phyloP scores from a whole-genome alignment of 345 rosid genomes.

The Excoecaria cochinchinensis region DNA sequence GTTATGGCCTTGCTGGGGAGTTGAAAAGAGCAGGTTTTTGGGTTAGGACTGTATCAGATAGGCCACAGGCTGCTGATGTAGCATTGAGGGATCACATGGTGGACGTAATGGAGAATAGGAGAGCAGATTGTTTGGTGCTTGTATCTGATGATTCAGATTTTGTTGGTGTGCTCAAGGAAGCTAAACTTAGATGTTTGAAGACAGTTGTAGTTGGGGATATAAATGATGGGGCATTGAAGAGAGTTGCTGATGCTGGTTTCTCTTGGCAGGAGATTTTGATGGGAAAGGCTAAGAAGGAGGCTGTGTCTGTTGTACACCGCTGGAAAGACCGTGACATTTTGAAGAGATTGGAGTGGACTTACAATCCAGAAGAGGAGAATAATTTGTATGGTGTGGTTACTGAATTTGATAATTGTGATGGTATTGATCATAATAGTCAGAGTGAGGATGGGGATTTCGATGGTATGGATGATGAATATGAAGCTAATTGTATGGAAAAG shows the following conservation, averaged over 20 bases:
- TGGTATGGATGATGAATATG: conserved; percentile 24
- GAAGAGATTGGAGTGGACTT: conserved; percentile 76
- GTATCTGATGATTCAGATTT: conserved; percentile 87
- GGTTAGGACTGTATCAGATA: not conserved
- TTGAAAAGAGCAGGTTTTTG: conserved; percentile 50
- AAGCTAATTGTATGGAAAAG: conserved; percentile 20
- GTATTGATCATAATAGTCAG: conserved; percentile 22
- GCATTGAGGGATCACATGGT: conserved; percentile 44
- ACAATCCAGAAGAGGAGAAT: conserved; percentile 42
- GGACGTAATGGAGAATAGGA: conserved; percentile 69
- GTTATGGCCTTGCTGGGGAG: conserved; percentile 35
- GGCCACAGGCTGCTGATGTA: not conserved
- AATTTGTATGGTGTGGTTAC: not conserved
- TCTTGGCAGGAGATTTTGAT: conserved; percentile 76
- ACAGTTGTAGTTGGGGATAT: conserved; percentile 79
- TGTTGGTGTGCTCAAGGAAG: conserved; percentile 62
- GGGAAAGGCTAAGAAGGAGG: conserved; percentile 93
- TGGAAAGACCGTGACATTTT: conserved; percentile 75
- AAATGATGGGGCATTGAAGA: conserved; percentile 61
- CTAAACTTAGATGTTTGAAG: conserved; percentile 67
- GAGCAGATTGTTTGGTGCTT: conserved; percentile 71
- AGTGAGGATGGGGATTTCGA: conserved; percentile 22
- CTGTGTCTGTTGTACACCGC: conserved; percentile 55
- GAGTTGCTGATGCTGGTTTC: conserved; percentile 71
- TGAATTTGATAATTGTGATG: conserved; percentile 3